Percentiles rank a stretch among this genome's conserved stretches.
These are phyloP conservation scores for Globisporangium solare DNA, from an alignment of 352 stramenopile species.

Conservation along the genomic window DNA sequence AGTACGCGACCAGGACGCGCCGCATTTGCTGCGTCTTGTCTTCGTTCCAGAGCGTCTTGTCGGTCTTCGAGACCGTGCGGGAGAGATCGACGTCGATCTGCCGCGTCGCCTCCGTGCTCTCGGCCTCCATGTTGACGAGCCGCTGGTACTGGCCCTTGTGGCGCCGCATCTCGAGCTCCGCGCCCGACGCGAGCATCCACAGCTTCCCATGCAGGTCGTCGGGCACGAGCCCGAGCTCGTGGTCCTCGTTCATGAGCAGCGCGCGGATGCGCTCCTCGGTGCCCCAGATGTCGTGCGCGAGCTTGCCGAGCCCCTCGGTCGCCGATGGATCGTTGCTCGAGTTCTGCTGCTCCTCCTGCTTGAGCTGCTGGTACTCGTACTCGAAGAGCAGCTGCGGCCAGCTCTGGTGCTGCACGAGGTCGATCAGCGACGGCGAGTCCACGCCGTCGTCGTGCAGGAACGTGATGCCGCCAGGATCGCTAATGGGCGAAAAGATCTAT, in stretches of 20 bases:
- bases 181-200: slow-evolving; percentile 77
- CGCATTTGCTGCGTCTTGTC: slow-evolving; percentile 72
- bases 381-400: slow-evolving; percentile 61
- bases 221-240: slow-evolving; percentile 44
- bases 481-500: slow-evolving; percentile 41
- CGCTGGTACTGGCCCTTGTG: slow-evolving; percentile 51
- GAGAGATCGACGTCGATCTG: slow-evolving; percentile 86
- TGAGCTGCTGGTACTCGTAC: slow-evolving; percentile 62
- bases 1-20: slow-evolving; percentile 80
- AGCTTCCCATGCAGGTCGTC: slow-evolving; percentile 71
- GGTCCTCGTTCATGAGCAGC: slow-evolving; percentile 58
- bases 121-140: slow-evolving; percentile 40
- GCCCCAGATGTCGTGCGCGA: slow-evolving; percentile 73
- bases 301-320: slow-evolving; percentile 49
- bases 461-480: slow-evolving; percentile 27
- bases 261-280: slow-evolving; percentile 79
- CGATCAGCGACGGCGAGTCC: slow-evolving; percentile 37
- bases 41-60: slow-evolving; percentile 62
- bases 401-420: slow-evolving; percentile 48
- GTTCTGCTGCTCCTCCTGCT: slow-evolving; percentile 37
- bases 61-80: slow-evolving; percentile 58
- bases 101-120: slow-evolving; percentile 64
- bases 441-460: slow-evolving; percentile 39
- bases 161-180: slow-evolving; percentile 56
- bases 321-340: slow-evolving; percentile 24